A percentile compares a stretch with the other conserved stretches of the same genome.
These are phyloP conservation scores for Fonsecaea nubica DNA, from an alignment of 2,329 filamentous ascomycete species.

Conservation along the genomic window DNA sequence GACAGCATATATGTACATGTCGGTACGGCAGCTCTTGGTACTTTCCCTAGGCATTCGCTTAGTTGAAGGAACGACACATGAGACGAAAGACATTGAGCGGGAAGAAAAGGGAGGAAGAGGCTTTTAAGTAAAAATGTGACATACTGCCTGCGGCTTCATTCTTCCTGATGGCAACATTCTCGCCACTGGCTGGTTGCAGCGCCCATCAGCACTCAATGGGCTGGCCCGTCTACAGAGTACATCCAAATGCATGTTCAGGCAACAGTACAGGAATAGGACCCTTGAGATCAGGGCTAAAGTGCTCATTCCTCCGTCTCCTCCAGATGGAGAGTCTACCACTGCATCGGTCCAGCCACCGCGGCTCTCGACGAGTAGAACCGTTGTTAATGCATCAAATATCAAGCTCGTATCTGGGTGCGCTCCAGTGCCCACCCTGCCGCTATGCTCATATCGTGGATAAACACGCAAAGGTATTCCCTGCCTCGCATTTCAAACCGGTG, in stretches of 20 bases:
- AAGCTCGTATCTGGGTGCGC: conserved; percentile 24
- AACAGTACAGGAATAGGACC: conserved; percentile 1
- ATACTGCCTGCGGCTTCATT: not conserved
- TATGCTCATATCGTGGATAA: conserved; percentile 32
- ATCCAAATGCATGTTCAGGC: not conserved
- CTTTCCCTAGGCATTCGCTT: too few species aligned
- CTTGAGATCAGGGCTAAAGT: not conserved
- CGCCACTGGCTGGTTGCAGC: conserved; percentile 11
- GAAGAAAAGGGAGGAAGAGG: not conserved
- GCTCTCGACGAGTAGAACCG: conserved; percentile 16
- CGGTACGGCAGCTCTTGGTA: not conserved
- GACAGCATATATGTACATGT: not conserved
- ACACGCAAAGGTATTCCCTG: conserved; percentile 31
- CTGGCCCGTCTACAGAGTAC: not conserved
- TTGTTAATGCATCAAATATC: conserved; percentile 12
- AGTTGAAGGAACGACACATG: not conserved
- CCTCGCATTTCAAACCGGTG: conserved; percentile 22
- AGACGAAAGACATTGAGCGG: not conserved
- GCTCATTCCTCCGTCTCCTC: conserved; percentile 8
- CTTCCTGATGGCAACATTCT: not conserved
- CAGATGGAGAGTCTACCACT: conserved; percentile 1
- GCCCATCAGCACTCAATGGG: conserved; percentile 1
- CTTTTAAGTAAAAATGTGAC: conserved; percentile 6
- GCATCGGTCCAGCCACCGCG: conserved; percentile 6
- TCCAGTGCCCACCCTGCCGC: conserved; percentile 23